Evolutionary conservation across 2,329 filamentous ascomycete species (phyloP).

Genomic region (Conoideocrella luteorostrata): DNA sequence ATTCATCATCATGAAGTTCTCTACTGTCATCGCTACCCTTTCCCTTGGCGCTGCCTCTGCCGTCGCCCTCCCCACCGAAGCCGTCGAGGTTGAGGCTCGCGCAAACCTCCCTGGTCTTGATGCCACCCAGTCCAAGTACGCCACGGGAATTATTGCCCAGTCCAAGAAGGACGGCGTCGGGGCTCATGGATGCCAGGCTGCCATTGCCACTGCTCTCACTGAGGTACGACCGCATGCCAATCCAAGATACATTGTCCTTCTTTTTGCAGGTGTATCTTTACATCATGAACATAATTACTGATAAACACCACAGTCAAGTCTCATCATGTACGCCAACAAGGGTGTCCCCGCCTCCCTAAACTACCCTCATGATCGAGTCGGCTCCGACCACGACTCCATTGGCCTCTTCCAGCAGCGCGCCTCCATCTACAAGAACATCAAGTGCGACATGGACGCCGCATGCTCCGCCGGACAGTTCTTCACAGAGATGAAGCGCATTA

Average conservation of each 20-base stretch:
- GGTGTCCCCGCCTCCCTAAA: conserved; percentile 13
- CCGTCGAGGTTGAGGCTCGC: no score
- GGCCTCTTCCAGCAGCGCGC: conserved; percentile 20
- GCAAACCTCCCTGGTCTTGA: conserved; percentile 15
- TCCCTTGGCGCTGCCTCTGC: conserved; percentile 1
- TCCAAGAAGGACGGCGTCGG: conserved; percentile 12
- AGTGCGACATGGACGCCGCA: conserved; percentile 15
- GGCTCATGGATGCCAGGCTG: conserved; percentile 14
- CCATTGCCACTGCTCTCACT: conserved; percentile 16
- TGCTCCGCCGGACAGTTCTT: conserved; percentile 18
- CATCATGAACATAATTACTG: no score
- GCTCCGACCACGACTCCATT: conserved; percentile 17
- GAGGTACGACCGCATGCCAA: conserved; percentile 16
- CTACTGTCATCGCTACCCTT: conserved; percentile 1
- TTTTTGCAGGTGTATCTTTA: no score
- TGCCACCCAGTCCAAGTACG: conserved; percentile 13
- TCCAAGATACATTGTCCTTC: no score
- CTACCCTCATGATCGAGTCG: conserved; percentile 14
- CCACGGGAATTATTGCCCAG: conserved; percentile 15
- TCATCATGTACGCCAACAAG: conserved; percentile 16
- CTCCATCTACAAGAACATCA: conserved; percentile 14
- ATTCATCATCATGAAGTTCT: conserved; percentile 9
- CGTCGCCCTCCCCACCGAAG: conserved; percentile 1
- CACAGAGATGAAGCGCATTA: conserved; percentile 13
- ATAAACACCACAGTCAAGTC: conserved; percentile 12